Evolutionary conservation across 805 yeast genomes (phyloP), one percentile per base, ranked within the genome.

Genomic region (Candida sakaeoensis): DNA sequence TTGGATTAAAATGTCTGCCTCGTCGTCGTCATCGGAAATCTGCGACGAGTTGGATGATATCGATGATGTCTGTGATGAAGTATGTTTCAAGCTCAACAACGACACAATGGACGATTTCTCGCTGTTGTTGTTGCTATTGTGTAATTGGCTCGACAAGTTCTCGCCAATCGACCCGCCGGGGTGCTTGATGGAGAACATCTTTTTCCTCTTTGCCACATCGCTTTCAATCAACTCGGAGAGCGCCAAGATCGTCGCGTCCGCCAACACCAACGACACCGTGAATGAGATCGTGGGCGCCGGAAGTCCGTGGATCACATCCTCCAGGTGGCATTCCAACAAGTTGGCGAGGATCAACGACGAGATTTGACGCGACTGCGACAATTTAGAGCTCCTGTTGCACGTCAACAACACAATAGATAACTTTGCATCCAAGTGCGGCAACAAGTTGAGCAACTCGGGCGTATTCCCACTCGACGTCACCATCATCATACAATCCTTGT

Each of bases 91-190:
- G 33, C 44, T 41, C 10, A 41, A 37, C 13, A 41, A 33, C 8
- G 44, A 41, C 1, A 22, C n/a, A 24, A 31, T 38, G 5, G 45
- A 39, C 1, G 42, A 39, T 28, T 30, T 42, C 18, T 33, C 34
- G 13, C 27, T 18, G 16, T 18, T 18, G 10, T n/a, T 31, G 27
- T 10, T n/a, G 27, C 16, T n/a, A 15, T n/a, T n/a, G n/a, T n/a
- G n/a, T 4, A 42, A 42, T 22, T 42, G 39, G 13, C 16, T 12
- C 13, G 50, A 41, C 46, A 66, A 61, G 45, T 60, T 59, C 4
- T 63, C 68, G 12, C 96, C 96, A 53, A 88, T 87, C 2, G 93
- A 84, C 13, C 96, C 96, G 15, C 96, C 96, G 1, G 96, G 96
- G 53, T 88, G 96, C 54, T 82, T 75, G 45, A 74, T 74, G 7